Percentiles rank a stretch among this genome's conserved stretches.
Conservation (phyloP, 495 filamentous ascomycete species). For the Oidiodendron maius region DNA sequence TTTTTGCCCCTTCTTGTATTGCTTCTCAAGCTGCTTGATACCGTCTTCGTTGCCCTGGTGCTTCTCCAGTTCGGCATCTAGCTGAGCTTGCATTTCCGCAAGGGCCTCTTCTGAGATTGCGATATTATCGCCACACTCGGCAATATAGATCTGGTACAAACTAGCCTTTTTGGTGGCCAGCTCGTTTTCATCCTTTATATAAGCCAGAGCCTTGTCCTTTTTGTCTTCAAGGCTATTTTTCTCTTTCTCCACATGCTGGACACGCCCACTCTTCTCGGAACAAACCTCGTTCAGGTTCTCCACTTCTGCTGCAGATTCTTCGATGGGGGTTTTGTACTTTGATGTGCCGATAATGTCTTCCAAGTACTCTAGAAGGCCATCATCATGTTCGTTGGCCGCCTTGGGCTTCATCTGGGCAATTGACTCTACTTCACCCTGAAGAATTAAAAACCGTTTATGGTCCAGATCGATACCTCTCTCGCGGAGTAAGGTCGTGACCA, state of each 20-base stretch:
- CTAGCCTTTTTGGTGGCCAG: constrained; percentile 80
- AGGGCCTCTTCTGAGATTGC: constrained; percentile 87
- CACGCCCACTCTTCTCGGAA: constrained; percentile 85
- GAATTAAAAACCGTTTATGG: constrained; percentile 95
- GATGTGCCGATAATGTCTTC: constrained; percentile 99
- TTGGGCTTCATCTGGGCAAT: constrained; percentile 99
- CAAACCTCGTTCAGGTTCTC: constrained; percentile 93
- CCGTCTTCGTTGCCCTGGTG: constrained; percentile 86
- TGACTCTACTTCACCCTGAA: constrained; percentile 96
- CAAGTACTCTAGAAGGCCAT: constrained; percentile 91
- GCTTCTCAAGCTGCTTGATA: constrained; percentile 83
- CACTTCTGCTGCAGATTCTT: constrained; percentile 82
- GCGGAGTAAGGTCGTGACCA: constrained; percentile 81
- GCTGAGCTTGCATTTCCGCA: constrained; percentile 77
- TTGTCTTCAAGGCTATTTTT: constrained; percentile 87
- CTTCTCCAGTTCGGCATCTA: constrained; percentile 85
- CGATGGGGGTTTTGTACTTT: constrained; percentile 94
- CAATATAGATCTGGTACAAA: constrained; percentile 84
- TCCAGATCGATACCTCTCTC: constrained; percentile 90
- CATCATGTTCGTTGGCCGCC: constrained; percentile 88
- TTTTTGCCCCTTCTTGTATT: constrained; percentile 72
- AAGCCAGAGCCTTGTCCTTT: constrained; percentile 89
- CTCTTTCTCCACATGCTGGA: constrained; percentile 98
- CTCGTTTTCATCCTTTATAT: constrained; percentile 89
- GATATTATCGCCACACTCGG: constrained; percentile 81